A percentile compares a stretch with the other conserved stretches of the same genome.
These are phyloP conservation scores for Volvariella surrecta DNA, from an alignment of 1,284 basidiomycete species.

Conservation along the genomic window DNA sequence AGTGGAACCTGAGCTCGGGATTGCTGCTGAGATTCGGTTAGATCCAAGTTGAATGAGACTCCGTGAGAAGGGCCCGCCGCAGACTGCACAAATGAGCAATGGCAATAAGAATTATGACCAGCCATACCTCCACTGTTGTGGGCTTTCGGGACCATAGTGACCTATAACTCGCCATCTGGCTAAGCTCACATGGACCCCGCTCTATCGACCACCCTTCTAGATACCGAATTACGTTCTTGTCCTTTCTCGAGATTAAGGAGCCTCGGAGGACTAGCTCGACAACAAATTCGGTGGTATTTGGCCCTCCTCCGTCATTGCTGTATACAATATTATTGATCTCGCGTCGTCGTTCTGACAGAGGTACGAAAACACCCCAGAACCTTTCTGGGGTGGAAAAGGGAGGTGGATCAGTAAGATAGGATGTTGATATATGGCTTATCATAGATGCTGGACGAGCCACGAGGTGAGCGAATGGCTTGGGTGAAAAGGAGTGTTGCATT, in stretches of 20 bases:
- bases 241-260: conserved; percentile 28
- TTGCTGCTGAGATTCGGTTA: conserved; percentile 79
- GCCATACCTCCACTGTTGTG: conserved; percentile 25
- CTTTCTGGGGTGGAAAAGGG: conserved; percentile 50
- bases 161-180: conserved; percentile 39
- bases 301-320: conserved; percentile 45
- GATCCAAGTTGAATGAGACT: conserved; percentile 76
- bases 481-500: conserved; percentile 53
- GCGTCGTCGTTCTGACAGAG: conserved; percentile 48
- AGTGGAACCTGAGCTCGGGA: conserved; percentile 75
- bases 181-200: conserved; percentile 34
- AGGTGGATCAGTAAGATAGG: conserved; percentile 64
- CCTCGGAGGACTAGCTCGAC: conserved; percentile 56
- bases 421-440: conserved; percentile 51
- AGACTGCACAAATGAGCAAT: conserved; percentile 19
- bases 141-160: conserved; percentile 33
- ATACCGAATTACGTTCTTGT: conserved; percentile 47
- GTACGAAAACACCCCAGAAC: conserved; percentile 70
- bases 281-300: conserved; percentile 39
- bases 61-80: conserved; percentile 52
- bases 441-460: conserved; percentile 60
- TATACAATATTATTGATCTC: conserved; percentile 57
- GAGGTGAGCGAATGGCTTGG: conserved; percentile 51
- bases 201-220: conserved; percentile 54
- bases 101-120: conserved; percentile 4